Evolutionary conservation across 305 asterid species (phyloP), one percentile per base, ranked within the genome.

Genomic region (Caryopteris hybrid): DNA sequence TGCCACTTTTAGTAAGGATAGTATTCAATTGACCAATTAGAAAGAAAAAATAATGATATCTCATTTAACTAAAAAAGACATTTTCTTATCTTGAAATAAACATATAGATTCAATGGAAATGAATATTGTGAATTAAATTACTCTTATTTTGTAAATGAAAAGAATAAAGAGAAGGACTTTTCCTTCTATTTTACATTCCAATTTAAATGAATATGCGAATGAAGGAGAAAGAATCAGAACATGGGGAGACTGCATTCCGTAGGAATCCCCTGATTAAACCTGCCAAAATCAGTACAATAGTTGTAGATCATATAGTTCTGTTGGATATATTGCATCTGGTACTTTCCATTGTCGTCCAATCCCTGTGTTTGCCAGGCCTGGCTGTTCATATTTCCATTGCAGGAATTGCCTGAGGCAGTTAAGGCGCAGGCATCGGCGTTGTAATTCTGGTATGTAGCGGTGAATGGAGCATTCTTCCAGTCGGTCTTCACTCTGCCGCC

Each of bases 401-500:
- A 84, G 0, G 85, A 77, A 58, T 83, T 70, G 3, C 61, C 22
- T 0, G 76, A 61, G 5, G 70, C 74, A 16, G 23, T 23, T 5
- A 74, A 63, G 5, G 64, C 63, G 21, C 92, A 85, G 8, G 73
- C 86, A 12, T 73, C 31, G 14, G 77, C 80, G 46, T 54, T 83
- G 83, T 71, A 83, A 14, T 81, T 84, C 71, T 61, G 73, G 61
- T 86, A 88, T 0, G 80, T 61, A 4, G 87, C 89, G 5, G 77
- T 73, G 65, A 88, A 88, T 1, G 91, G 92, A 17, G 91, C 85
- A 31, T 63, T 42, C 5, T 64, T 66, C 96, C 96, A 88, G 13
- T 86, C 84, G 0, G 86, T 88, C 68, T 84, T 88, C 55, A 86
- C 79, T 1, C 54, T 61, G 4, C 96, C 92, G 34, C 89, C 91